Conservation (phyloP, 2,329 filamentous ascomycete species). For the Stagonosporopsis cucurbitacearum region DNA sequence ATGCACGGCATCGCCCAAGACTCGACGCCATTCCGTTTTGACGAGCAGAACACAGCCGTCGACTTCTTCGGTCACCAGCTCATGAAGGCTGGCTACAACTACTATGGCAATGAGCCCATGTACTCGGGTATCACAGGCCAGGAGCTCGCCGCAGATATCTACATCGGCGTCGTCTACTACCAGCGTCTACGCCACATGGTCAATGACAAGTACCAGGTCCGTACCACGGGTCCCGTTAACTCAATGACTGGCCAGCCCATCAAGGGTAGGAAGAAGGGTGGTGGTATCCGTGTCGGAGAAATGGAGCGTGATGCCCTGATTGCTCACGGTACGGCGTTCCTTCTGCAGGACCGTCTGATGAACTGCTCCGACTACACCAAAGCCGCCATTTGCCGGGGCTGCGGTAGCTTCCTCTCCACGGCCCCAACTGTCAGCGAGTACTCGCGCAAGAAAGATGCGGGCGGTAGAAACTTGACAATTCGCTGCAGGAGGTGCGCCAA, state of each 20-base stretch:
- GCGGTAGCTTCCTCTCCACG: slow-evolving; percentile 88
- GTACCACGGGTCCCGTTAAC: slow-evolving; percentile 92
- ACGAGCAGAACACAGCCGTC: slow-evolving; percentile 87
- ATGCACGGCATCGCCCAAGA: slow-evolving; percentile 96
- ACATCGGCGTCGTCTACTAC: slow-evolving; percentile 97
- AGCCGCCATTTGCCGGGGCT: slow-evolving; percentile 86
- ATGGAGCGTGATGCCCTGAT: slow-evolving; percentile 98
- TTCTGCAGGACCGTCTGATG: slow-evolving; percentile 92
- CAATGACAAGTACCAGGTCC: slow-evolving; percentile 98
- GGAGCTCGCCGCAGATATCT: slow-evolving; percentile 93
- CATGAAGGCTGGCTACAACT: slow-evolving; percentile 94
- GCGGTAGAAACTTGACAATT: slow-evolving; percentile 70
- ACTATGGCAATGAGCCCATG: slow-evolving; percentile 98
- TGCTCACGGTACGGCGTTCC: slow-evolving; percentile 92
- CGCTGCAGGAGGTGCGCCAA: slow-evolving; percentile 80
- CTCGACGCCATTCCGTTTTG: slow-evolving; percentile 92
- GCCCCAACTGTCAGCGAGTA: slow-evolving; percentile 72
- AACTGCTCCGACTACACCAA: slow-evolving; percentile 95
- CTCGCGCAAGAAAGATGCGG: slow-evolving; percentile 67
- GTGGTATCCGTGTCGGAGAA: slow-evolving; percentile 98
- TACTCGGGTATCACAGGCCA: slow-evolving; percentile 97
- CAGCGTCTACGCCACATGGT: slow-evolving; percentile 99
- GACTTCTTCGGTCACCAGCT: slow-evolving; percentile 98
- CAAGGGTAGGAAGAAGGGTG: slow-evolving; percentile 94
- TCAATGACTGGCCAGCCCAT: slow-evolving; percentile 92